phyloP scores from a whole-genome alignment of 116 monocot genomes.

The Zostera marina region DNA sequence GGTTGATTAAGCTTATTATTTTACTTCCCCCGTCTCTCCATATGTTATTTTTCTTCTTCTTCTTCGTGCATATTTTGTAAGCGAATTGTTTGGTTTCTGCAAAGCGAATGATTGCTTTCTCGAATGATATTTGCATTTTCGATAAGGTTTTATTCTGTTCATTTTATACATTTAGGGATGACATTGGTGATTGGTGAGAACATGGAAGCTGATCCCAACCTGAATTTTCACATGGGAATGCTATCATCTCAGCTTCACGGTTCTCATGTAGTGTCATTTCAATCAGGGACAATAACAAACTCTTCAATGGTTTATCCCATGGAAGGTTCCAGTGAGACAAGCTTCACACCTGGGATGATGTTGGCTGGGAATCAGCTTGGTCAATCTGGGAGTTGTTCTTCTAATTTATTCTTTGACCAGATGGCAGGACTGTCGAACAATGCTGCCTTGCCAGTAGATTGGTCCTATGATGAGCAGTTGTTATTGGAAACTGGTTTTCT shows the following conservation, averaged over 20 bases:
- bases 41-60: not conserved
- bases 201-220: conserved; percentile 43
- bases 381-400: conserved; percentile 20
- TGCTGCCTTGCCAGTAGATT: conserved; percentile 28
- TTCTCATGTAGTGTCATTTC: conserved; percentile 39
- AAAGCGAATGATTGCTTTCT: not conserved
- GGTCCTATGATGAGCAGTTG: conserved; percentile 38
- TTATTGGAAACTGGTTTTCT: conserved; percentile 41
- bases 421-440: conserved; percentile 28
- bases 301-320: conserved; percentile 5
- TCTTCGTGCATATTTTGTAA: too few species aligned
- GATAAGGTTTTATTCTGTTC: not conserved
- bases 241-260: conserved; percentile 19
- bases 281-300: conserved; percentile 14
- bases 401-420: conserved; percentile 12
- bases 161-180: conserved; percentile 1
- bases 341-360: conserved; percentile 12
- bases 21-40: not conserved
- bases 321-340: conserved; percentile 12
- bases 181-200: conserved; percentile 3
- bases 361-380: conserved; percentile 12
- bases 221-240: conserved; percentile 22
- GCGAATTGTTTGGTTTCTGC: too few species aligned
- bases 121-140: not conserved
- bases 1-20: not conserved